Evolutionary conservation across 1,284 basidiomycete species (phyloP), one percentile per base, ranked within the genome.

Genomic region (Trametes pubescens): DNA sequence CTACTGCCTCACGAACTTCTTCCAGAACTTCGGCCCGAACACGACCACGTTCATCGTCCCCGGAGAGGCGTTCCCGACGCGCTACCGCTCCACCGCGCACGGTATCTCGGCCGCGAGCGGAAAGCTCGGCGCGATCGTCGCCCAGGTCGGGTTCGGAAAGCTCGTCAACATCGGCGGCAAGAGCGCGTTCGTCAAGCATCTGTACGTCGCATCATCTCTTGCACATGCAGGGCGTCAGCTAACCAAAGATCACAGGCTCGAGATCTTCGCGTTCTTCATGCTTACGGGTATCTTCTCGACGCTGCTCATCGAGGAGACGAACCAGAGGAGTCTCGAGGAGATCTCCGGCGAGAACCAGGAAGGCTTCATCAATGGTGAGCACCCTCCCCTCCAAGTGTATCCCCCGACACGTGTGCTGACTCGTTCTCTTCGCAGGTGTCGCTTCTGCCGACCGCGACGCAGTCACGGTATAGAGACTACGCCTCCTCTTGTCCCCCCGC

Each of bases 11-110:
- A 77, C 86, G 54, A 84, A 81, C 72, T 84, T 85, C 71, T 85
- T 84, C 74, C 78, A 80, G 59, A 85, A 84, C 69, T 86, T 85
- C 69, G 89, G 90, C 4, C 88, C 91, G 40, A 93, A 92, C 78
- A 86, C 88, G 2, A 92, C 91, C 2, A 92, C 90, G 14, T 93
- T 83, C 67, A 70, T 92, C 67, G 77, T 92, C 47, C 91, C 91
- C 32, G 89, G 85, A 4, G 90, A 93, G 74, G 83, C 81, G 34
- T 93, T 92, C 83, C 90, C 91, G 1, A 92, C 91, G 4, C 84
- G 90, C 40, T 90, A 91, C 78, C 82, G 89, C 54, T 84, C 87
- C 0, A 91, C 90, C n/a, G 87, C 84, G 8, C 84, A 90, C 75
- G 89, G 91, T 64, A 87, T 92, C 70, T 86, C 85, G 2, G 90